Evolutionary conservation across 805 yeast species (phyloP).

Genomic region (Nematodospora valgi): DNA sequence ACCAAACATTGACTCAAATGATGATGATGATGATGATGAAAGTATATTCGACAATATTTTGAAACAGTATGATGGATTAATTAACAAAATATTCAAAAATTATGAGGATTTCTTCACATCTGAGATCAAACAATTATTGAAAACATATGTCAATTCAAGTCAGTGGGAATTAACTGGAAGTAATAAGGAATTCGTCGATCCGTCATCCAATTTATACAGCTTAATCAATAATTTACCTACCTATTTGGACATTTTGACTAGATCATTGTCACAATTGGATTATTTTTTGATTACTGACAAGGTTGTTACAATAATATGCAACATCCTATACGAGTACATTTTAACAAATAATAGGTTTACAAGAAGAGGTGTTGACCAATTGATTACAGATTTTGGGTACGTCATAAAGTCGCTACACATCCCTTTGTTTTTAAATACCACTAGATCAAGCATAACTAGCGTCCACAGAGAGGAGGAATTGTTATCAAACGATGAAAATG

Average conservation of each 20-base stretch:
- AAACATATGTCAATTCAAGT: slow-evolving; percentile 34
- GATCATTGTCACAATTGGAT: slow-evolving; percentile 25
- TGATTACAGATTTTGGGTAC: slow-evolving; percentile 27
- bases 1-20: background rate
- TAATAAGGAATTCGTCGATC: slow-evolving; percentile 9
- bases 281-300: slow-evolving; percentile 26
- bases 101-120: slow-evolving; percentile 29
- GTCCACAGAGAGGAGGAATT: slow-evolving; percentile 6
- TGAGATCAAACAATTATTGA: slow-evolving; percentile 29
- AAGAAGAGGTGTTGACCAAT: slow-evolving; percentile 29
- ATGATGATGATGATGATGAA: slow-evolving; percentile 13
- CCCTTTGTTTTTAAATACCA: slow-evolving; percentile 6
- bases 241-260: slow-evolving; percentile 21
- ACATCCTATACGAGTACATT: slow-evolving; percentile 33
- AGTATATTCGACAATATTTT: slow-evolving; percentile 30
- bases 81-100: slow-evolving; percentile 16
- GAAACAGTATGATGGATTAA: slow-evolving; percentile 20
- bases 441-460: no score
- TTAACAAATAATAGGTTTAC: slow-evolving; percentile 38
- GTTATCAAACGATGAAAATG: slow-evolving; percentile 21
- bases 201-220: slow-evolving; percentile 19
- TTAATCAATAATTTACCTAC: slow-evolving; percentile 23
- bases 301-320: slow-evolving; percentile 24
- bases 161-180: slow-evolving; percentile 21
- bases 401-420: slow-evolving; percentile 14